Percentiles rank a stretch among this genome's conserved stretches.
phyloP scores from a whole-genome alignment of 192 early-diverging fungal genomes.

The Mortierella antarctica region DNA sequence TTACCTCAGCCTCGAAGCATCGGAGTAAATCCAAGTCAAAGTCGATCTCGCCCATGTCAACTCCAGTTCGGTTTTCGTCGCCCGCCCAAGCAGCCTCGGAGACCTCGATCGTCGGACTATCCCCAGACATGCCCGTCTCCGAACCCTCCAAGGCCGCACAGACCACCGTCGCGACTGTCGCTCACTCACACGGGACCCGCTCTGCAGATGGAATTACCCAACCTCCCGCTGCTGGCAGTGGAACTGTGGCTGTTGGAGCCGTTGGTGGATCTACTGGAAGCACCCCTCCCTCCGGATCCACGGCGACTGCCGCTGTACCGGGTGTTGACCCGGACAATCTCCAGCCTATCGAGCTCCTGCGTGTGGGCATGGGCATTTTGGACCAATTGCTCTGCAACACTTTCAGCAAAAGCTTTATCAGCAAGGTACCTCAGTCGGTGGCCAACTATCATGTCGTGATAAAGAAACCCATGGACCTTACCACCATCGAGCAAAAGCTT shows the following conservation, averaged over 20 bases:
- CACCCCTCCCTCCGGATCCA: neutral
- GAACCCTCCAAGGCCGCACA: neutral
- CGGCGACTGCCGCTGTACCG: neutral
- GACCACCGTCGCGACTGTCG: neutral
- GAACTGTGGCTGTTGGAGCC: neutral
- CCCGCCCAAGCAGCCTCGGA: neutral
- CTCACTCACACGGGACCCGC: conserved; percentile 1
- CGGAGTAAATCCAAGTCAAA: conserved; percentile 25
- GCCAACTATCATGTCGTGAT: conserved; percentile 58
- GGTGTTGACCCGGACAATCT: conserved; percentile 4
- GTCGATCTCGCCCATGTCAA: conserved; percentile 20
- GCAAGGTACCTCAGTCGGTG: conserved; percentile 45
- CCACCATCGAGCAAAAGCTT: conserved; percentile 57
- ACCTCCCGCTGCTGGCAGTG: conserved; percentile 8
- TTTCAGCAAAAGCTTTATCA: conserved; percentile 30
- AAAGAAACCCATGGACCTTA: conserved; percentile 59
- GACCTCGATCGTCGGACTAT: neutral
- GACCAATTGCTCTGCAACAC: conserved; percentile 27
- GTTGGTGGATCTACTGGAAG: neutral
- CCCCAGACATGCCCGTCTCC: neutral
- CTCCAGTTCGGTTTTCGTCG: conserved; percentile 13
- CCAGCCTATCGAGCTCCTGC: conserved; percentile 33
- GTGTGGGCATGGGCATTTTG: conserved; percentile 23
- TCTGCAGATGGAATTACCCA: conserved; percentile 1
- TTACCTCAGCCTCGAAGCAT: conserved; percentile 4